phyloP scores from a whole-genome alignment of 1,139 yeast genomes.

The Yamadazyma sp. region DNA sequence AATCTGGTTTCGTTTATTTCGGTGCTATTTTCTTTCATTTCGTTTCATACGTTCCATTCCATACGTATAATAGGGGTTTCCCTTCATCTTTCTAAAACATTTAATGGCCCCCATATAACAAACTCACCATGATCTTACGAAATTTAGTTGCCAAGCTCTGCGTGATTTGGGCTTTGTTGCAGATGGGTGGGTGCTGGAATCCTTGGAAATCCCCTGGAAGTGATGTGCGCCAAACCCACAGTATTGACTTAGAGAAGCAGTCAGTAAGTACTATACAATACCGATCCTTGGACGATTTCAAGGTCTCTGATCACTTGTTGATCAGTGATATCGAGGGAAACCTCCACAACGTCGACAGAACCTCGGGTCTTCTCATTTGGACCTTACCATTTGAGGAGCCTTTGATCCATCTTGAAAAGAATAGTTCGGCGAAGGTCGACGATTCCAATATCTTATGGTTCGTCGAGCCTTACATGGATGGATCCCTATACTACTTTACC shows the following conservation, averaged over 20 bases:
- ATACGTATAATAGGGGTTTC: too few relatives aligned
- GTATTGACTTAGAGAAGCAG: background rate
- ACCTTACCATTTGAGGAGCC: slow-evolving; percentile 59
- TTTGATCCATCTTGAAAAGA: slow-evolving; percentile 46
- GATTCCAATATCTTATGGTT: slow-evolving; percentile 60
- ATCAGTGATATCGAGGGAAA: slow-evolving; percentile 89
- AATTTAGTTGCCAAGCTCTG: background rate
- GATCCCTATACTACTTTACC: slow-evolving; percentile 83
- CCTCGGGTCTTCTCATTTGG: slow-evolving; percentile 80
- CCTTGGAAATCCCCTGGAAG: background rate
- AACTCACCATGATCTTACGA: background rate
- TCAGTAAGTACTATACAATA: slow-evolving; percentile 21
- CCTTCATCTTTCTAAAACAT: too few relatives aligned
- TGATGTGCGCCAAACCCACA: background rate
- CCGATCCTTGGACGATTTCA: slow-evolving; percentile 53
- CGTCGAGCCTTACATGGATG: slow-evolving; percentile 89
- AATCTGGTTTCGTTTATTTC: too few relatives aligned
- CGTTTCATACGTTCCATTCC: too few relatives aligned
- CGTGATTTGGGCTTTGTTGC: background rate
- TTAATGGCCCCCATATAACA: too few relatives aligned
- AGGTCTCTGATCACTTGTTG: slow-evolving; percentile 59
- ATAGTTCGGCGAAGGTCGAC: slow-evolving; percentile 19
- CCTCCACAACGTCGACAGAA: slow-evolving; percentile 76
- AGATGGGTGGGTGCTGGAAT: background rate
- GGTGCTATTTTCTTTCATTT: too few relatives aligned